These are phyloP conservation scores for Emericellopsis atlantica DNA, from an alignment of 2,329 filamentous ascomycete species.

Conservation along the genomic window DNA sequence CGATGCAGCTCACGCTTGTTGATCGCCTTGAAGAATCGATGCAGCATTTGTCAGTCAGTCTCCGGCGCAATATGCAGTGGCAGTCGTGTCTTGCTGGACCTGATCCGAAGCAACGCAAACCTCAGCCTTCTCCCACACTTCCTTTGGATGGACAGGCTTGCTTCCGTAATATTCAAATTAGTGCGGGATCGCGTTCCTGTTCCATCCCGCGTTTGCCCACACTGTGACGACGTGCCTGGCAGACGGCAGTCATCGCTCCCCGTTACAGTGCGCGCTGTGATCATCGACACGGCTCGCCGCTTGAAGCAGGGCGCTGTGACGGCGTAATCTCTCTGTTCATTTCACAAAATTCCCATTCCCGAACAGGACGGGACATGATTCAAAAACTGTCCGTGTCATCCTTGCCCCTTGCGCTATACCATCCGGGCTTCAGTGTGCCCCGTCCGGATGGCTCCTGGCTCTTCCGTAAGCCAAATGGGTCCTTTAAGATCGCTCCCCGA, in stretches of 20 bases:
- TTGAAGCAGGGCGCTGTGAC: conserved; percentile 9
- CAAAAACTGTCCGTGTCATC: conserved; percentile 2
- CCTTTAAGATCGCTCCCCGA: conserved; percentile 1
- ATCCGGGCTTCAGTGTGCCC: not conserved
- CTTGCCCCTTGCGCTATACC: not conserved
- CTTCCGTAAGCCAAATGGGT: not conserved
- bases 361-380: conserved; percentile 4
- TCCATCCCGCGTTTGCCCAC: conserved; percentile 3
- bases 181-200: not conserved
- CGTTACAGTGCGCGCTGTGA: conserved; percentile 4
- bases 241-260: too few species aligned
- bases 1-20: too few species aligned
- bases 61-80: too few species aligned
- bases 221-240: conserved; percentile 10
- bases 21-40: not conserved
- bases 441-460: not conserved
- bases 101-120: too few species aligned
- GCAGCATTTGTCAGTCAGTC: too few species aligned
- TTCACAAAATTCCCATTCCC: conserved; percentile 12
- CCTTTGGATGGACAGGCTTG: too few species aligned
- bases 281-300: conserved; percentile 11
- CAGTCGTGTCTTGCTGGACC: too few species aligned
- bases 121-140: too few species aligned
- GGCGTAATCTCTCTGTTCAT: conserved; percentile 15
- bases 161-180: not conserved